Evolutionary conservation across 2,329 filamentous ascomycete species (phyloP).

Genomic region (Colletotrichum lupini): DNA sequence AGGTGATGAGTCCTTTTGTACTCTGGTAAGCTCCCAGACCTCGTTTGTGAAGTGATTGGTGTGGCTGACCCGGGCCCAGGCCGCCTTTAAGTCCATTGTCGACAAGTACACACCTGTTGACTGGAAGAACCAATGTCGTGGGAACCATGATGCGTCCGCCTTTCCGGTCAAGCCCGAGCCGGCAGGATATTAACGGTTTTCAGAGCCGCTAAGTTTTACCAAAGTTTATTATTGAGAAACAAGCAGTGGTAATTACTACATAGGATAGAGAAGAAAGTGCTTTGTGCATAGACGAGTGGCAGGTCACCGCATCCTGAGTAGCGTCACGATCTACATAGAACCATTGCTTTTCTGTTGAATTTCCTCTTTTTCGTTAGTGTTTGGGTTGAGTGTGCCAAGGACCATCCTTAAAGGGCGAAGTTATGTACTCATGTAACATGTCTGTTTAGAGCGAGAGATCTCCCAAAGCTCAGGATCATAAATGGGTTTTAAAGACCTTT

Average conservation of each 20-base stretch:
- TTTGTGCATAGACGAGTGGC: neutral
- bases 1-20: constrained; percentile 91
- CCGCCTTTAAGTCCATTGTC: constrained; percentile 91
- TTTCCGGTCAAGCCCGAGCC: constrained; percentile 62
- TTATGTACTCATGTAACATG: neutral
- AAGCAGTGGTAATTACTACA: neutral
- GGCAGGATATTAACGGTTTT: constrained; percentile 56
- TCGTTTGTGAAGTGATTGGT: neutral
- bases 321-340: neutral
- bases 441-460: neutral
- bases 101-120: constrained; percentile 88
- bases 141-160: constrained; percentile 54
- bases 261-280: neutral
- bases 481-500: too few species aligned
- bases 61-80: constrained; percentile 54
- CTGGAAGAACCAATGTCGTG: constrained; percentile 73
- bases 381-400: neutral
- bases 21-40: constrained; percentile 68
- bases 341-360: neutral
- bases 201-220: neutral
- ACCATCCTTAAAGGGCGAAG: neutral
- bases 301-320: neutral
- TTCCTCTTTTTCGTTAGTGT: neutral
- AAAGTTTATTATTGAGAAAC: neutral
- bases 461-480: too few species aligned